Conservation (phyloP, 768 basidiomycete species). For the Termitomyces sp. region DNA sequence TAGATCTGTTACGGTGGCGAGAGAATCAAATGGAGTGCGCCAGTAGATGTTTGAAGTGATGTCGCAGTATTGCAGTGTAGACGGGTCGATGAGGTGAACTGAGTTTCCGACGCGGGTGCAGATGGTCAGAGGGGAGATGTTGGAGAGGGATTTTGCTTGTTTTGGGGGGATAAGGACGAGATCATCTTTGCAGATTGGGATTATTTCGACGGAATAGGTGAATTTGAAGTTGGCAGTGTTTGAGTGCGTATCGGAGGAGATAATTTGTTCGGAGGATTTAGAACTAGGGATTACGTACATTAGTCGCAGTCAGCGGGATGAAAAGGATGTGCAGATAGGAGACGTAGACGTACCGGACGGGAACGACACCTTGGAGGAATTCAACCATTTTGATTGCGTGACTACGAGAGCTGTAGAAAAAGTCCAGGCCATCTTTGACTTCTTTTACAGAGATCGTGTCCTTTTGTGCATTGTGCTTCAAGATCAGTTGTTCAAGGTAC, state of each 20-base stretch:
- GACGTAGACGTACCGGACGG: slow-evolving; percentile 60
- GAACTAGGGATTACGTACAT: slow-evolving; percentile 42
- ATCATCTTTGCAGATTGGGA: slow-evolving; percentile 97
- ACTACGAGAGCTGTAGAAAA: slow-evolving; percentile 89
- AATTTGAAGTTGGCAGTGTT: slow-evolving; percentile 95
- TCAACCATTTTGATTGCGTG: slow-evolving; percentile 97
- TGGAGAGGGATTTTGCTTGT: slow-evolving; percentile 77
- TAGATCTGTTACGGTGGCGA: slow-evolving; percentile 80
- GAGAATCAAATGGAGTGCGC: slow-evolving; percentile 85
- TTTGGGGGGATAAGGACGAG: slow-evolving; percentile 86
- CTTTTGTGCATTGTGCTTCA: slow-evolving; percentile 96
- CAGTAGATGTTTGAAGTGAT: slow-evolving; percentile 79
- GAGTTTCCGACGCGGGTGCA: slow-evolving; percentile 92
- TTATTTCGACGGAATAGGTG: slow-evolving; percentile 96
- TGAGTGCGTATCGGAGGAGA: slow-evolving; percentile 90
- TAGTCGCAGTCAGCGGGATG: too few species aligned
- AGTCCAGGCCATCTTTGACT: slow-evolving; percentile 92
- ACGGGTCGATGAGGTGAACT: slow-evolving; percentile 86
- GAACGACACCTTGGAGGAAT: slow-evolving; percentile 84
- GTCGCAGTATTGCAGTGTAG: slow-evolving; percentile 81
- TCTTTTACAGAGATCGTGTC: slow-evolving; percentile 94
- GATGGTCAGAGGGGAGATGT: slow-evolving; percentile 84
- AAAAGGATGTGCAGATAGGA: neutral
- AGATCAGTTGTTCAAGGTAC: slow-evolving; percentile 94
- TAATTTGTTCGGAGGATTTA: slow-evolving; percentile 91